Base-by-base conservation (phyloP, 768 basidiomycete genomes). In the Boletus vinaceobasis region DNA sequence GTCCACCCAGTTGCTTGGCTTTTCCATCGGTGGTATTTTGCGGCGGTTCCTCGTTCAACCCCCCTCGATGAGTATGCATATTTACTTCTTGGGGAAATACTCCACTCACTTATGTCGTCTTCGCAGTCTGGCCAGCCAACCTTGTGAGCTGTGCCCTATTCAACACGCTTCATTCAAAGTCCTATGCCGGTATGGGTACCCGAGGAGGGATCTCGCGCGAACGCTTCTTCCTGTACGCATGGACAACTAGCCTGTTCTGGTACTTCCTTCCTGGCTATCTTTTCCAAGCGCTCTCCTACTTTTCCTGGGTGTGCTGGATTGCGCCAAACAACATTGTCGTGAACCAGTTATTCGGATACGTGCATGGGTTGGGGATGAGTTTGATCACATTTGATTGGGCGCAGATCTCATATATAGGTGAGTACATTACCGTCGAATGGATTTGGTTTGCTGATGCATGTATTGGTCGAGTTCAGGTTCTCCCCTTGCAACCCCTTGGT, bases 321-420 rank as follows among this genome's bases (percentile, higher is more conserved):
- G 84, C 74, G 1, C 90, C 90, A 0, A 59, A 86, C 45, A 87
- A 90, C 60, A 59, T 86, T 47, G 74, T 70, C 45, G 79, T 93
- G 63, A 92, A 90, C 68, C 83, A 87, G 63, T 70, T 91, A 64
- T 91, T 92, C 59, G 89, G 90, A 33, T 83, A 83, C 54, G 60
- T 63, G 35, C 59, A 48, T 21, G 75, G 77, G 14, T 65, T 86
- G 63, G 84, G 85, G 27, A 88, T 90, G 86, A 84, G 85, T 58
- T 64, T 89, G 56, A 68, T 90, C 63, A 88, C 88, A 32, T 90
- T 93, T 66, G 90, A 92, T 60, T 93, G 90, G 90, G 75, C 84
- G 3, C 85, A 88, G 67, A 82, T 87, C 55, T 55, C 71, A 9
- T 75, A 65, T 53, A 65, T 71, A 7, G 65, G 69, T 46, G 50